phyloP scores from a whole-genome alignment of 106 monocot species.

The Hemerocallis citrina region DNA sequence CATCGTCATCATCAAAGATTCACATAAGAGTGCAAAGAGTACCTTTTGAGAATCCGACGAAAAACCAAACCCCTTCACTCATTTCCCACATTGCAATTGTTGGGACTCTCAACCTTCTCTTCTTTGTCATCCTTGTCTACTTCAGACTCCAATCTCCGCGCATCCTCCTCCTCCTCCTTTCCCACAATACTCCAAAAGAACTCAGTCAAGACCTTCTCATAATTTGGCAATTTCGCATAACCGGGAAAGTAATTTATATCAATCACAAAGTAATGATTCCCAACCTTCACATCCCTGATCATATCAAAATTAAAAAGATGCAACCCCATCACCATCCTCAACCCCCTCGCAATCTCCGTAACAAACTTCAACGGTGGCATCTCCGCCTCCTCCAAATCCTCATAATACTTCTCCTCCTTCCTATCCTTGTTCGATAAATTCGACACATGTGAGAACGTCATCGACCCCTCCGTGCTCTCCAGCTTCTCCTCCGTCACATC shows the following conservation, averaged over 20 bases:
- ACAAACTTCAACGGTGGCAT: slow-evolving; percentile 45
- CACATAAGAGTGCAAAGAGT: not conserved
- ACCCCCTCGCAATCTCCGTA: slow-evolving; percentile 40
- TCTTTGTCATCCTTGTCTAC: not conserved
- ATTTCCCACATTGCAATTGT: no score
- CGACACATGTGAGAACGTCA: slow-evolving; percentile 57
- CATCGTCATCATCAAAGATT: slow-evolving; percentile 2
- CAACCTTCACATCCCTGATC: slow-evolving; percentile 46
- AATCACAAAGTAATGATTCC: slow-evolving; percentile 52
- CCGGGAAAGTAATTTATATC: slow-evolving; percentile 77
- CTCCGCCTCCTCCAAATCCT: slow-evolving; percentile 30
- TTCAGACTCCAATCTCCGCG: not conserved
- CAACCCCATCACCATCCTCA: slow-evolving; percentile 40
- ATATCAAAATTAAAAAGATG: slow-evolving; percentile 72
- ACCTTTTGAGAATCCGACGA: not conserved
- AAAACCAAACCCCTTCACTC: not conserved
- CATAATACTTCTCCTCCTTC: slow-evolving; percentile 19
- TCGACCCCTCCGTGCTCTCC: slow-evolving; percentile 24
- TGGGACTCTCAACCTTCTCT: no score
- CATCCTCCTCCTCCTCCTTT: slow-evolving; percentile 8
- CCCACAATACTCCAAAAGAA: slow-evolving; percentile 50
- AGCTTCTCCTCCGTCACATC: slow-evolving; percentile 48
- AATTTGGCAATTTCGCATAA: slow-evolving; percentile 57
- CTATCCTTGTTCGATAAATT: slow-evolving; percentile 22
- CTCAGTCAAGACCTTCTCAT: slow-evolving; percentile 39